A percentile compares a stretch with the other conserved stretches of the same genome.
These are phyloP conservation scores for Anisodus acutangulus DNA, from an alignment of 257 asterid species.

Conservation along the genomic window DNA sequence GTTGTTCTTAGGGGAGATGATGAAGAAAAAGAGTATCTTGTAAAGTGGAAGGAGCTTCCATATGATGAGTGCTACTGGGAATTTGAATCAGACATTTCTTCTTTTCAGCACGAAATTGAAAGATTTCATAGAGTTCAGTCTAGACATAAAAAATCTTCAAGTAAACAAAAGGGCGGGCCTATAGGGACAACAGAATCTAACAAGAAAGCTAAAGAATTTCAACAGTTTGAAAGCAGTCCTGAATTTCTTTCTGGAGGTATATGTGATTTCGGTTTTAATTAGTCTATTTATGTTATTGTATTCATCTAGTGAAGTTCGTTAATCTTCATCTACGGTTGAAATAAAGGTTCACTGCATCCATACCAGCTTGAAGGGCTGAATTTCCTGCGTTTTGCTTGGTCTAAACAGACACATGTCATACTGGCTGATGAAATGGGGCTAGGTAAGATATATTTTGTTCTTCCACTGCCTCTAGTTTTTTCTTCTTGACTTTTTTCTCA, in stretches of 20 bases:
- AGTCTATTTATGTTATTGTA: not conserved
- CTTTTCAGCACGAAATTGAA: slow-evolving; percentile 82
- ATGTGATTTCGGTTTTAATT: slow-evolving; percentile 5
- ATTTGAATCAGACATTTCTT: slow-evolving; percentile 76
- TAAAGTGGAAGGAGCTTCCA: slow-evolving; percentile 97
- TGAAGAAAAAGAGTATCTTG: slow-evolving; percentile 82
- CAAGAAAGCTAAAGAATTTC: slow-evolving; percentile 82
- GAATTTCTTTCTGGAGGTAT: slow-evolving; percentile 89
- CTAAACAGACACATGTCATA: slow-evolving; percentile 95
- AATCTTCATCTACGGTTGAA: slow-evolving; percentile 26
- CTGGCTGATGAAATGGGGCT: slow-evolving; percentile 91
- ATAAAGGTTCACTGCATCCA: slow-evolving; percentile 90
- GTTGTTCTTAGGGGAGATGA: slow-evolving; percentile 58
- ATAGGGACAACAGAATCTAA: slow-evolving; percentile 66
- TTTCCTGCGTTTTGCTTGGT: slow-evolving; percentile 96
- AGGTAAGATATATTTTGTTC: slow-evolving; percentile 57
- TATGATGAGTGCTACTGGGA: slow-evolving; percentile 98
- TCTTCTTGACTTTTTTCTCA: slow-evolving; percentile 14
- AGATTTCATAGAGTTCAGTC: slow-evolving; percentile 64
- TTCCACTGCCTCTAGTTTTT: slow-evolving; percentile 28
- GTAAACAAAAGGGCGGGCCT: slow-evolving; percentile 59
- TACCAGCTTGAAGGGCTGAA: slow-evolving; percentile 99
- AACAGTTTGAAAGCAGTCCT: slow-evolving; percentile 89
- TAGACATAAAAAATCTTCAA: slow-evolving; percentile 54
- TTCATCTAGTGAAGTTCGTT: not conserved